A percentile compares a stretch with the other conserved stretches of the same genome.
These are phyloP conservation scores for Echites panduratus DNA, from an alignment of 257 asterid genomes.

Conservation along the genomic window DNA sequence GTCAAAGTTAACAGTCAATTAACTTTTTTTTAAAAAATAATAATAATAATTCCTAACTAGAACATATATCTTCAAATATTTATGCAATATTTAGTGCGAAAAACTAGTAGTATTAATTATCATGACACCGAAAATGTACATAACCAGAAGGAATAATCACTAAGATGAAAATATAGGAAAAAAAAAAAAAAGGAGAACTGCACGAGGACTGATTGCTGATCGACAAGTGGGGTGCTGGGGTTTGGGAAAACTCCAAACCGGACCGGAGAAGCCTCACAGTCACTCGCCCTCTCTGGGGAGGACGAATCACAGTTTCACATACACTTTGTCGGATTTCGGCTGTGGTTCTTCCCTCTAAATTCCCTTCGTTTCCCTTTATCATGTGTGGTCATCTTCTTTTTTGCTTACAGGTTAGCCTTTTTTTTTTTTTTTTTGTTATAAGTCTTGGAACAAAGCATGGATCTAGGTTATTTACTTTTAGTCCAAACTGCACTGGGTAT, in stretches of 20 bases:
- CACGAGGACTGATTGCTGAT: not conserved
- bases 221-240: conserved; percentile 17
- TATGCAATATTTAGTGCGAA: too few species aligned
- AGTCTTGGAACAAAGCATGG: conserved; percentile 18
- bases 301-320: conserved; percentile 17
- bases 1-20: too few species aligned
- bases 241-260: conserved; percentile 11
- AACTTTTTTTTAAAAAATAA: too few species aligned
- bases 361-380: not conserved
- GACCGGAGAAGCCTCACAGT: not conserved
- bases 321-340: conserved; percentile 6
- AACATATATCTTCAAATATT: too few species aligned
- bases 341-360: conserved; percentile 15
- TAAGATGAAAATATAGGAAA: not conserved
- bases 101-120: too few species aligned
- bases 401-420: conserved; percentile 22
- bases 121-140: not conserved
- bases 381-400: conserved; percentile 5
- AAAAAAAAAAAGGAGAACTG: not conserved
- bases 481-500: conserved; percentile 22
- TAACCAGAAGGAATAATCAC: not conserved
- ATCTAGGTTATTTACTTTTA: conserved; percentile 30
- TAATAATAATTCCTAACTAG: too few species aligned
- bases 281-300: not conserved
- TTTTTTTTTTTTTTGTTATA: not conserved